Conservation (phyloP, 345 rosid species). For the Citrus medica region DNA sequence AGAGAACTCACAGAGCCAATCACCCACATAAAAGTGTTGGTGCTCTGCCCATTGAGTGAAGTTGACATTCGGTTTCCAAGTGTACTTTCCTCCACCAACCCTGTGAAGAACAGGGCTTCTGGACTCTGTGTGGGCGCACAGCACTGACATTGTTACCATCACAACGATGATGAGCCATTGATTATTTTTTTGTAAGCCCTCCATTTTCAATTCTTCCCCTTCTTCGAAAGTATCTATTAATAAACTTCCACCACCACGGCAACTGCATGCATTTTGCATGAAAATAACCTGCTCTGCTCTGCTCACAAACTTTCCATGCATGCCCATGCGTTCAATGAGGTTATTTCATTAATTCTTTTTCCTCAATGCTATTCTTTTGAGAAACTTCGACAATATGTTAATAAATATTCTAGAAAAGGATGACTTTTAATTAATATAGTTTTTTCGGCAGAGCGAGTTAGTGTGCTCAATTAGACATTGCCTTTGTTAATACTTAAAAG, state of each 20-base stretch:
- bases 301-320: background rate
- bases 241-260: background rate
- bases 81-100: slow-evolving; percentile 53
- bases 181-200: background rate
- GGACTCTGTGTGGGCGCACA: background rate
- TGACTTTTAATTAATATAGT: background rate
- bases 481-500: no score
- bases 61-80: slow-evolving; percentile 46
- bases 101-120: slow-evolving; percentile 46
- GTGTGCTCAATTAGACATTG: background rate
- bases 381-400: background rate
- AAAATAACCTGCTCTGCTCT: background rate
- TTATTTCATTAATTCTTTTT: background rate
- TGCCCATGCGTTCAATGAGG: background rate
- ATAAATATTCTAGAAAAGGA: background rate
- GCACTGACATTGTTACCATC: background rate
- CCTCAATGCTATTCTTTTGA: background rate
- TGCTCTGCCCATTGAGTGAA: slow-evolving; percentile 48
- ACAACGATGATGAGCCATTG: background rate
- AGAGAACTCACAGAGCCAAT: slow-evolving; percentile 51
- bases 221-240: background rate
- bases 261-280: slow-evolving; percentile 10
- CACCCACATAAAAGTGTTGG: slow-evolving; percentile 45
- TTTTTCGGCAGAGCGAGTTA: background rate
- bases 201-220: background rate